Evolutionary conservation across 2,329 filamentous ascomycete species (phyloP).

Genomic region (Periconia macrospinosa): DNA sequence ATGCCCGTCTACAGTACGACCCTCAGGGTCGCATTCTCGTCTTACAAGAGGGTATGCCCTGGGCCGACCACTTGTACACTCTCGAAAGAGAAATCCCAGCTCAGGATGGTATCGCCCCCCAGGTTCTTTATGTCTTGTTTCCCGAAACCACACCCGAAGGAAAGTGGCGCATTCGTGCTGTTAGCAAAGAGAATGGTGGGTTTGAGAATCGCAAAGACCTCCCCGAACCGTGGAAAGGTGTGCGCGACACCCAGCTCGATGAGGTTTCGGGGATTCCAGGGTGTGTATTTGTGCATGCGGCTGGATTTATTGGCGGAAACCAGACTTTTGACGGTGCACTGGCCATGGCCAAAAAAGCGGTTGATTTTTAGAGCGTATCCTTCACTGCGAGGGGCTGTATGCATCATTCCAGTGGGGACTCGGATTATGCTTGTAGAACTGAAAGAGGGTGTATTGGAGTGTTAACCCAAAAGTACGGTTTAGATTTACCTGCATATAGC

Average conservation of each 20-base stretch:
- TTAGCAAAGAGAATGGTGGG: conserved; percentile 80
- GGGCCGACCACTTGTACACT: conserved; percentile 94
- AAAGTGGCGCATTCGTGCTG: conserved; percentile 93
- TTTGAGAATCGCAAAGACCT: conserved; percentile 92
- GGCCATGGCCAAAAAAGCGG: conserved; percentile 79
- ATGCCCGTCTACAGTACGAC: conserved; percentile 68
- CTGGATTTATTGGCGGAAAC: conserved; percentile 95
- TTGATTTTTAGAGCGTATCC: conserved; percentile 45
- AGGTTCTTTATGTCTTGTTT: conserved; percentile 86
- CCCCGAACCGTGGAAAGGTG: conserved; percentile 88
- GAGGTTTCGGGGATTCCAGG: conserved; percentile 69
- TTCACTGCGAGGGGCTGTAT: not conserved
- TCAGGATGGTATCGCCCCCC: conserved; percentile 49
- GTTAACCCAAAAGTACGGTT: not conserved
- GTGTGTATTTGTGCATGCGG: conserved; percentile 89
- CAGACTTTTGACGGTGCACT: conserved; percentile 86
- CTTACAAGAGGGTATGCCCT: conserved; percentile 77
- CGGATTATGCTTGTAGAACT: not conserved
- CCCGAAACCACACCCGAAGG: conserved; percentile 74
- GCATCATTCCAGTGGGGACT: too few species aligned
- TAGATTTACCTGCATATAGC: not conserved
- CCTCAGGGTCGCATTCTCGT: conserved; percentile 78
- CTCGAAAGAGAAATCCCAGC: conserved; percentile 65
- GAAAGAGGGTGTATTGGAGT: not conserved
- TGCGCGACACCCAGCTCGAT: conserved; percentile 83